phyloP scores from a whole-genome alignment of 371 early-diverging fungal genomes.

The Conidiobolus coronatus region DNA sequence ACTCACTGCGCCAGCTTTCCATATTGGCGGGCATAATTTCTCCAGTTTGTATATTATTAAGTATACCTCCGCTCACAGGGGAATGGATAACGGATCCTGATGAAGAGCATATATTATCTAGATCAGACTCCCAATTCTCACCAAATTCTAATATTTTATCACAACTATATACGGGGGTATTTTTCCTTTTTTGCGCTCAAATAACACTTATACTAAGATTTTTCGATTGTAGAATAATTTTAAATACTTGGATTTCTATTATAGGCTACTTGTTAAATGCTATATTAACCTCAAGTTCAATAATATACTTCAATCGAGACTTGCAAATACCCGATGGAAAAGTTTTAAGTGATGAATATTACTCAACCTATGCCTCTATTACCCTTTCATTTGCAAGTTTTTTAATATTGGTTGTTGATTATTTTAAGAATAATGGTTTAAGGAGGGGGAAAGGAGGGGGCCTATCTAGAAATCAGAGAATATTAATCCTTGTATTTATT shows the following conservation, averaged over 20 bases:
- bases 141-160: too few relatives aligned
- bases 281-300: background rate
- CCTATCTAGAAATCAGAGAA: conserved; percentile 1
- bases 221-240: background rate
- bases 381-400: background rate
- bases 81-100: background rate
- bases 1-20: background rate
- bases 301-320: background rate
- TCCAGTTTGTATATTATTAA: background rate
- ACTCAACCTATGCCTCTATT: background rate
- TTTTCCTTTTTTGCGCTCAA: background rate
- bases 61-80: conserved; percentile 1
- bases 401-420: conserved; percentile 1
- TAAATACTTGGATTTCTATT: background rate
- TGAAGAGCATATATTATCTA: too few relatives aligned
- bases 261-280: background rate
- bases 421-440: background rate
- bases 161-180: too few relatives aligned
- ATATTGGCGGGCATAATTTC: background rate
- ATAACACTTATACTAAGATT: background rate
- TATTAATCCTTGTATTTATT: background rate
- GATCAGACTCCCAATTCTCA: too few relatives aligned
- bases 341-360: background rate
- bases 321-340: too few relatives aligned
- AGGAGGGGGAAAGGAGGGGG: background rate